A percentile compares a stretch with the other conserved stretches of the same genome.
These are phyloP conservation scores for Puccinia novopanici DNA, from an alignment of 1,284 basidiomycete species.

Conservation along the genomic window DNA sequence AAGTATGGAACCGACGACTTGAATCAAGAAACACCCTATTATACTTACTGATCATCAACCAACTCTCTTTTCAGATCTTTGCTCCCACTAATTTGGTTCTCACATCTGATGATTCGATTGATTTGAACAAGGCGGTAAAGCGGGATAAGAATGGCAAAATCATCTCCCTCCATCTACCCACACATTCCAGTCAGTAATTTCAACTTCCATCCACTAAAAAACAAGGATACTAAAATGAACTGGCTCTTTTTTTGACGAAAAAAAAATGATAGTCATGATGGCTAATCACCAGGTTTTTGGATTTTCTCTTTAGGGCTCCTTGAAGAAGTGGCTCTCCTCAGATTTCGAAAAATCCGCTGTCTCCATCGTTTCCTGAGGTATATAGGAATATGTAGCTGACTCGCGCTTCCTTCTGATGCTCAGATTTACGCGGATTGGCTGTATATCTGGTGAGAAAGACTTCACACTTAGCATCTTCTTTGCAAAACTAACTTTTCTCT, in stretches of 20 bases:
- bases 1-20: too few species aligned
- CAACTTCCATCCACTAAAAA: not conserved
- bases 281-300: conserved; percentile 55
- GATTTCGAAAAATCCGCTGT: not conserved
- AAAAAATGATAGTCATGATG: conserved; percentile 51
- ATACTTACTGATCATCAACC: not conserved
- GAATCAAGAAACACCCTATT: too few species aligned
- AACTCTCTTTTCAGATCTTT: conserved; percentile 17
- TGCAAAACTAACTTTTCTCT: not conserved
- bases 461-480: not conserved
- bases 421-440: conserved; percentile 83
- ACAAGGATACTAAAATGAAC: not conserved
- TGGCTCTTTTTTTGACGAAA: not conserved
- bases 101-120: conserved; percentile 9
- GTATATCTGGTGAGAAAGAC: conserved; percentile 71
- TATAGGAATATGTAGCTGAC: not conserved
- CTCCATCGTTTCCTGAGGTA: conserved; percentile 12
- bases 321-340: not conserved
- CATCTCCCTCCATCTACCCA: conserved; percentile 20
- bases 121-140: not conserved
- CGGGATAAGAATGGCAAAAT: conserved; percentile 10
- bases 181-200: conserved; percentile 21
- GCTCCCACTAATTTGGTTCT: conserved; percentile 30
- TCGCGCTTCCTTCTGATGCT: too few species aligned
- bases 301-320: not conserved